Percentiles rank a stretch among this genome's conserved stretches.
phyloP scores from a whole-genome alignment of 805 yeast genomes.

The Metschnikowia kunwiensis region DNA sequence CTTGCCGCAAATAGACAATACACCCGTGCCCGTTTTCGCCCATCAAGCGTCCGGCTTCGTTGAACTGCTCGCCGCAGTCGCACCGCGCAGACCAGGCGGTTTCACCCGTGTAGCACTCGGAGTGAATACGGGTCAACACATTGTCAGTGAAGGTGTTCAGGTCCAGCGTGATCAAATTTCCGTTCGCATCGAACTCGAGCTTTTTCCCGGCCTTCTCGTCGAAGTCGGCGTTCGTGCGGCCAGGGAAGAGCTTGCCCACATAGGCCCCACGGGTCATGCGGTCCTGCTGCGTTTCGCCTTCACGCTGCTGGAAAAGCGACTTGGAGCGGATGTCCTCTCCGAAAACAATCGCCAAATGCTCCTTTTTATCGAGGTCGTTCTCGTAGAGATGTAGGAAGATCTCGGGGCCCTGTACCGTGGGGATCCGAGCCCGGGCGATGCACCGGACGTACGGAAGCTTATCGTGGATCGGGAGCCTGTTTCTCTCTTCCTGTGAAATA shows the following conservation, averaged over 20 bases:
- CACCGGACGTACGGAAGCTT: conserved; percentile 75
- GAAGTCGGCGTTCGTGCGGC: conserved; percentile 65
- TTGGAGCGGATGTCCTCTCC: conserved; percentile 86
- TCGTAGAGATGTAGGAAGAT: conserved; percentile 86
- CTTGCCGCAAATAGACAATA: conserved; percentile 93
- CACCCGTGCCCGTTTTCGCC: conserved; percentile 87
- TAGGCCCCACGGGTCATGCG: conserved; percentile 99
- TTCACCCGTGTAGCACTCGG: conserved; percentile 98
- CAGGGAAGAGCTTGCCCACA: conserved; percentile 85
- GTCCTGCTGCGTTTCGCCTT: conserved; percentile 80
- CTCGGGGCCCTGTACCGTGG: conserved; percentile 93
- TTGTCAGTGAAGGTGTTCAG: conserved; percentile 30
- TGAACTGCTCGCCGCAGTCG: conserved; percentile 99
- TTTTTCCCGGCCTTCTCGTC: conserved; percentile 37
- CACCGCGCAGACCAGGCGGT: conserved; percentile 99
- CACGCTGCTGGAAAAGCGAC: conserved; percentile 58
- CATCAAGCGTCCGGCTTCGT: conserved; percentile 94
- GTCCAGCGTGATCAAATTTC: conserved; percentile 25
- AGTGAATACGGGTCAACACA: conserved; percentile 83
- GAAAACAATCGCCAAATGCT: conserved; percentile 94
- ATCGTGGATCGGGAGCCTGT: conserved; percentile 44
- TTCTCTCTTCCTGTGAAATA: conserved; percentile 25
- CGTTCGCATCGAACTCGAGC: conserved; percentile 32
- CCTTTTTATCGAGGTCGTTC: conserved; percentile 84
- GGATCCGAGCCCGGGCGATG: conserved; percentile 91